Base-by-base conservation (phyloP, 2,329 filamentous ascomycete genomes). In the Stagonosporopsis tanaceti region DNA sequence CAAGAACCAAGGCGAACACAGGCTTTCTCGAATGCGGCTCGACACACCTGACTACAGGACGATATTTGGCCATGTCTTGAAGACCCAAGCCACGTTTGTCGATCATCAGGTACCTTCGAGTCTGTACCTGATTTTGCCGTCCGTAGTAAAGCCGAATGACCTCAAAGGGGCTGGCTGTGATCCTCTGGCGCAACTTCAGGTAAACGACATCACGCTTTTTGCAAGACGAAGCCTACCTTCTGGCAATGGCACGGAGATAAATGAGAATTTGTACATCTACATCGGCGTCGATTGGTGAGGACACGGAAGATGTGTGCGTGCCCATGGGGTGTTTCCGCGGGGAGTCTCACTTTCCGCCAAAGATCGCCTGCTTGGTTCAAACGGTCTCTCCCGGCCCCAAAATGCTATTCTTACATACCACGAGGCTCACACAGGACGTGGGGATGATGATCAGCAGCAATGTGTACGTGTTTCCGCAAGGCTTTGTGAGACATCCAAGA, bases 401-500 rank as follows among this genome's bases (percentile, higher is more conserved):
- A 34, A 24, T 47, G 32, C 53, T 57, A 51, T 47, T 38, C 9
- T 57, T 42, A 15, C 42, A 41, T 38, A 27, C 38, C 38, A 48
- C 42, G 38, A 51, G 42, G 38, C 48, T 39, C 20, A 40, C 24
- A 3, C n/a, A 22, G 8, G 48, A 32, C 7, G 44, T 14, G 20
- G 48, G 30, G 24, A 28, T n/a, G 17, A 17, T 20, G 24, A 57
- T 47, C 30, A 24, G 41, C 41, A 38, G 47, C 5, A 41, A 28
- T 12, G 38, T 39, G 35, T 39, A 44, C 20, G 44, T 48, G 44
- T 47, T 38, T 40, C 39, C 39, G 3, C 41, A 40, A 53, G 40
- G 55, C 50, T 58, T 53, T 50, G 40, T 40, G 22, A 42, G 34
- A 50, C 34, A 56, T 9, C 20, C 40, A 50, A 50, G 41, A 32